Percentiles rank a stretch among this genome's conserved stretches.
Evolutionary conservation across 805 yeast species (phyloP).

Genomic region (Nakazawaea populi): DNA sequence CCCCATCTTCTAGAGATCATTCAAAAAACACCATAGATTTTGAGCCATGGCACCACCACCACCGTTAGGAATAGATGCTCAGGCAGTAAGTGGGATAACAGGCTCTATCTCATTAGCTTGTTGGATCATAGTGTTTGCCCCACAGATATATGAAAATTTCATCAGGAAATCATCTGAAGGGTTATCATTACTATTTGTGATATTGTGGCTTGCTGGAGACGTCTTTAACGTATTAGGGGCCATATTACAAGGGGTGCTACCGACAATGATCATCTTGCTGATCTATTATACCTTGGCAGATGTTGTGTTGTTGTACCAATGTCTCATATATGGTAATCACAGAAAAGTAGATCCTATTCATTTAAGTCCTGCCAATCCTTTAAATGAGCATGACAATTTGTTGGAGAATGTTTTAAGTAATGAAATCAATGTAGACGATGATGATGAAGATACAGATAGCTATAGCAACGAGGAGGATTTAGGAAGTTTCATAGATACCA

Average conservation of each 20-base stretch:
- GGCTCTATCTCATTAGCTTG: constrained; percentile 92
- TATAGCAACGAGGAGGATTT: constrained; percentile 16
- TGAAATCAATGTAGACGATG: constrained; percentile 23
- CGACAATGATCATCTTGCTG: constrained; percentile 92
- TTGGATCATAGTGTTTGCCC: constrained; percentile 97
- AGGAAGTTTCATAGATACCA: constrained; percentile 25
- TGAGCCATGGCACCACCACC: constrained; percentile 49
- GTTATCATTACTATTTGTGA: constrained; percentile 75
- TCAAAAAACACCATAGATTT: no score
- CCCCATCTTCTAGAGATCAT: no score
- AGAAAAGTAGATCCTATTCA: constrained; percentile 64
- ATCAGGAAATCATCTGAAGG: constrained; percentile 85
- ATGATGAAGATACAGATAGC: constrained; percentile 25
- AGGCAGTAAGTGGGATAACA: constrained; percentile 72
- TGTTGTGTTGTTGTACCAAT: constrained; percentile 75
- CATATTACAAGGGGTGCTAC: constrained; percentile 79
- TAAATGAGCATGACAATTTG: constrained; percentile 55
- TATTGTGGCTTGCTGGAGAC: constrained; percentile 92
- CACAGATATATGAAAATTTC: constrained; percentile 92
- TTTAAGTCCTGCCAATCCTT: constrained; percentile 84
- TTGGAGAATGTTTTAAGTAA: constrained; percentile 53
- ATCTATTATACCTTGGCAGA: constrained; percentile 92
- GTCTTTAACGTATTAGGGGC: constrained; percentile 92
- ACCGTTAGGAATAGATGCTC: constrained; percentile 59
- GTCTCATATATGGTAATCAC: constrained; percentile 65